phyloP scores from a whole-genome alignment of 768 basidiomycete species.

The Boletales sp. region DNA sequence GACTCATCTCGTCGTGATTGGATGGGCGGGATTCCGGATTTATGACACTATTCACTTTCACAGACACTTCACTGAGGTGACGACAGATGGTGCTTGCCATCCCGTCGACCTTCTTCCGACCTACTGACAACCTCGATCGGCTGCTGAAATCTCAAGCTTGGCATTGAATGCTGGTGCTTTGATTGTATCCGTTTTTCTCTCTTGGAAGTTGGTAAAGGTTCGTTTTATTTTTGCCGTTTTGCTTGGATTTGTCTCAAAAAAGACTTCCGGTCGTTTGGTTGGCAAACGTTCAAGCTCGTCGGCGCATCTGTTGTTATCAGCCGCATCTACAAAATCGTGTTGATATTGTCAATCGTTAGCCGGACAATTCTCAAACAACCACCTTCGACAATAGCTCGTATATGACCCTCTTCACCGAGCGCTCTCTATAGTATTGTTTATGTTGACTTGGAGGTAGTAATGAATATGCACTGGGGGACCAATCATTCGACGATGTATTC shows the following conservation, averaged over 20 bases:
- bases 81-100: slow-evolving; percentile 63
- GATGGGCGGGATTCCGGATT: slow-evolving; percentile 71
- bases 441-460: slow-evolving; percentile 5
- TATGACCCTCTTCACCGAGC: slow-evolving; percentile 20
- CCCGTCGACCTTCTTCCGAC: slow-evolving; percentile 49
- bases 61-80: slow-evolving; percentile 49
- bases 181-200: slow-evolving; percentile 57
- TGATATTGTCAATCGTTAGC: slow-evolving; percentile 55
- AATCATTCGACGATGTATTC: background rate
- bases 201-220: slow-evolving; percentile 75
- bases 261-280: slow-evolving; percentile 58
- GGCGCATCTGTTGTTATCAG: slow-evolving; percentile 74
- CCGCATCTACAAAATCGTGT: slow-evolving; percentile 68
- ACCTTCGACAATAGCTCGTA: slow-evolving; percentile 34
- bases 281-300: slow-evolving; percentile 86
- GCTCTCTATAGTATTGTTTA: slow-evolving; percentile 1
- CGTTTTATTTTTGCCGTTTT: background rate
- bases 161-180: slow-evolving; percentile 60
- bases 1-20: slow-evolving; percentile 70
- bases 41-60: slow-evolving; percentile 56
- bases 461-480: slow-evolving; percentile 22
- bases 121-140: slow-evolving; percentile 62
- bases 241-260: background rate
- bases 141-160: slow-evolving; percentile 63
- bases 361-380: slow-evolving; percentile 21